Percentiles rank a stretch among this genome's conserved stretches.
Conservation (phyloP, 208 protist genomes). For the Acanthamoeba sp. region DNA sequence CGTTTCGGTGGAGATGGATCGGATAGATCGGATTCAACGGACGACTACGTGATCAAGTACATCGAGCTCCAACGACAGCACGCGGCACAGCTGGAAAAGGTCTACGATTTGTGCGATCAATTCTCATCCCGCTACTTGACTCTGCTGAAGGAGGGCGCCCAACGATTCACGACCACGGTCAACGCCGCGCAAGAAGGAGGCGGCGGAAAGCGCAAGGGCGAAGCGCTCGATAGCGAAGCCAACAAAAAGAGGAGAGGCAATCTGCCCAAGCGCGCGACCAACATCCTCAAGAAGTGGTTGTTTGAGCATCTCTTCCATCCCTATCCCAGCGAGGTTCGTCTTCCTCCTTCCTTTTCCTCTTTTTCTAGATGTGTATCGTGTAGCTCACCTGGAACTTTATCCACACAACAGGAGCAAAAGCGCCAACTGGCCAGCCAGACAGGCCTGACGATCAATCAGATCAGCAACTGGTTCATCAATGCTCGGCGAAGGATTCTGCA, state of each 20-base stretch:
- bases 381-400: too few species aligned
- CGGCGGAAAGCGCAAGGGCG: slow-evolving; percentile 16
- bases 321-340: slow-evolving; percentile 68
- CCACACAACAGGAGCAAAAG: slow-evolving; percentile 48
- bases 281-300: slow-evolving; percentile 66
- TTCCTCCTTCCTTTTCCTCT: not conserved
- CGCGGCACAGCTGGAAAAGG: not conserved
- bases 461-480: slow-evolving; percentile 78
- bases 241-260: slow-evolving; percentile 68
- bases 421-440: slow-evolving; percentile 44
- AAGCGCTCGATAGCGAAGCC: not conserved
- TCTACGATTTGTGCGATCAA: slow-evolving; percentile 44
- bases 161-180: slow-evolving; percentile 36
- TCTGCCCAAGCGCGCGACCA: slow-evolving; percentile 67
- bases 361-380: not conserved
- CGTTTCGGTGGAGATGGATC: slow-evolving; percentile 1
- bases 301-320: slow-evolving; percentile 72
- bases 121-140: slow-evolving; percentile 61
- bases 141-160: slow-evolving; percentile 40
- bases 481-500: slow-evolving; percentile 63
- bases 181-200: slow-evolving; percentile 30
- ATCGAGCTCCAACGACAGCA: slow-evolving; percentile 38
- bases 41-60: slow-evolving; percentile 56
- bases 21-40: not conserved
- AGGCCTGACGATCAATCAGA: slow-evolving; percentile 60